Base-by-base conservation (phyloP, 768 basidiomycete species). In the Collybiopsis confluens region DNA sequence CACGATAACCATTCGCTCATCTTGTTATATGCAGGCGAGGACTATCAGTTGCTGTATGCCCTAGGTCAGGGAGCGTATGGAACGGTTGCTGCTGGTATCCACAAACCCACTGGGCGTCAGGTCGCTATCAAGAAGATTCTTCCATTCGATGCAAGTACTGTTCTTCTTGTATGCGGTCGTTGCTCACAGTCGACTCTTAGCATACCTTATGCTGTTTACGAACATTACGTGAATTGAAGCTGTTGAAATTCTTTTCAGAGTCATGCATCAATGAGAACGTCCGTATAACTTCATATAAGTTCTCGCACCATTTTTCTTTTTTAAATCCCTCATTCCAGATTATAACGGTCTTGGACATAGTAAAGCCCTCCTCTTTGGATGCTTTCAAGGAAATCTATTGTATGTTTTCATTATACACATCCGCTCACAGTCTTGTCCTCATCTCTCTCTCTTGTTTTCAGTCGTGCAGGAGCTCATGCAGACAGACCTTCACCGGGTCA, bases 61-160 rank as follows among this genome's bases (percentile, higher is more conserved):
- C 83, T 92, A 54, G 90, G 88, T 43, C 89, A 91, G 72, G 89
- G 92, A 52, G 90, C 92, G 44, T 93, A 94, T 65, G 94, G 93
- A 27, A 91, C 88, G 20, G 93, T 97, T 46, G 90, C 82, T 53
- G 90, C 93, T 52, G 95, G 94, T 30, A 72, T 88, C 35, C 93
- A 97, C 71, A 81, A 82, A 61, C 88, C 90, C 4, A 82, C 85
- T 7, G 83, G 86, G 28, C 83, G 84, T 56, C 83, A 91, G 66
- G 92, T 98, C 15, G 95, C 94, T 40, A 95, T 96, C 73, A 98
- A 96, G 80, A 93, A 92, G 72, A 88, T 97, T 62, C 83, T 90
- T 38, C 94, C 93, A 8, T 96, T 97, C 68, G 94, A 96, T 63
- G 30, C 13, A 6, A 33, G 30, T 33, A 6, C 13, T 33, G 6